Conservation (phyloP, 495 filamentous ascomycete species). For the Recurvomyces mirabilis region DNA sequence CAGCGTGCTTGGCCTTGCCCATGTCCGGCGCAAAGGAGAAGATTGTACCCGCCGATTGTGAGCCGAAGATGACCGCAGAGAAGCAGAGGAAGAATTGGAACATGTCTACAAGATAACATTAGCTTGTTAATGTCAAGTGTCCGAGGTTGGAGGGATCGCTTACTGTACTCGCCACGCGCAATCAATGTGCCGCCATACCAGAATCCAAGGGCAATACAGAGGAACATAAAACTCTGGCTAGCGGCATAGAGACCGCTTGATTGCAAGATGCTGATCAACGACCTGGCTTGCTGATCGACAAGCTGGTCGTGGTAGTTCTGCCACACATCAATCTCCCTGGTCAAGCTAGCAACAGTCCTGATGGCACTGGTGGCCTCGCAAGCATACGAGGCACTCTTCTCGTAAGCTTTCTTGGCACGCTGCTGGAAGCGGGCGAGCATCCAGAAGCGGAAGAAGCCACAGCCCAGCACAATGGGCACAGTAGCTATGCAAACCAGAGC, state of each 20-base stretch:
- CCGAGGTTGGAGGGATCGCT: too few species aligned
- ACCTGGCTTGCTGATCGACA: slow-evolving; percentile 44
- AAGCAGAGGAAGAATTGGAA: slow-evolving; percentile 84
- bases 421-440: slow-evolving; percentile 66
- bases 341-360: slow-evolving; percentile 83
- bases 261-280: slow-evolving; percentile 52
- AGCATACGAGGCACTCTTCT: slow-evolving; percentile 66
- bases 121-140: too few species aligned
- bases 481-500: slow-evolving; percentile 71
- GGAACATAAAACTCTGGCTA: slow-evolving; percentile 69
- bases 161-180: slow-evolving; percentile 54
- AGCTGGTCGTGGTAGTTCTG: slow-evolving; percentile 59
- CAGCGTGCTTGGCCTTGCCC: slow-evolving; percentile 77
- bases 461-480: slow-evolving; percentile 64
- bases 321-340: slow-evolving; percentile 71
- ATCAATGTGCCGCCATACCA: slow-evolving; percentile 85
- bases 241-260: slow-evolving; percentile 66
- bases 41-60: slow-evolving; percentile 75
- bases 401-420: slow-evolving; percentile 59
- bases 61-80: slow-evolving; percentile 65
- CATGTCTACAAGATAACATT: too few species aligned
- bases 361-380: slow-evolving; percentile 87
- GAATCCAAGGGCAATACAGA: slow-evolving; percentile 79
- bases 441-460: slow-evolving; percentile 79
- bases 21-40: slow-evolving; percentile 80